Evolutionary conservation across 202 grass and related monocot species (phyloP).

Genomic region (Musa balbisiana): DNA sequence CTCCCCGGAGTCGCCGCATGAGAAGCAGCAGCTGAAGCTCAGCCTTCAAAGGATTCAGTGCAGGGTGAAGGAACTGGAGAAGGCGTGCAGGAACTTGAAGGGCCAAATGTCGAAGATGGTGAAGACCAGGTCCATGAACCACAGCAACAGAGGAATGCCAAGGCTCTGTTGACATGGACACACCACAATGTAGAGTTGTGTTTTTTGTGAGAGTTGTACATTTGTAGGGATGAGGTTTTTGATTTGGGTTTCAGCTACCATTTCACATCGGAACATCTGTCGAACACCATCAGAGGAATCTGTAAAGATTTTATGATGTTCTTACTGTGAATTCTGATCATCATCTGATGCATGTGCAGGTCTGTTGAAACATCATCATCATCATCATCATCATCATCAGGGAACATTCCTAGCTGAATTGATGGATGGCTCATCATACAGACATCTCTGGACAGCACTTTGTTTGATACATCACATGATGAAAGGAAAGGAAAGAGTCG

Average conservation of each 20-base stretch:
- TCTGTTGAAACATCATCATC: not conserved
- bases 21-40: slow-evolving; percentile 54
- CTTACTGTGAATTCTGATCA: not conserved
- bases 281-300: not conserved
- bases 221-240: not conserved
- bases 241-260: not conserved
- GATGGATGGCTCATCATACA: not conserved
- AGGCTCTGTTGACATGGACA: slow-evolving; percentile 49
- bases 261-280: not conserved
- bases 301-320: not conserved
- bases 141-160: slow-evolving; percentile 40
- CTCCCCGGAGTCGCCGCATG: slow-evolving; percentile 21
- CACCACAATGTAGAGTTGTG: not conserved
- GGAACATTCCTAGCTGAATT: not conserved
- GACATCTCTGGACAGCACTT: not conserved
- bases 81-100: slow-evolving; percentile 71
- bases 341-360: not conserved
- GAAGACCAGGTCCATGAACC: slow-evolving; percentile 33
- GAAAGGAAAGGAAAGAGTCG: not conserved
- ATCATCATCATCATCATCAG: not conserved
- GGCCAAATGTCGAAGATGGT: slow-evolving; percentile 59
- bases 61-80: slow-evolving; percentile 77
- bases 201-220: not conserved
- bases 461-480: not conserved
- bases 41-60: slow-evolving; percentile 68